These are phyloP conservation scores for Wickerhamomyces sp. DNA, from an alignment of 1,139 yeast genomes.

Conservation along the genomic window DNA sequence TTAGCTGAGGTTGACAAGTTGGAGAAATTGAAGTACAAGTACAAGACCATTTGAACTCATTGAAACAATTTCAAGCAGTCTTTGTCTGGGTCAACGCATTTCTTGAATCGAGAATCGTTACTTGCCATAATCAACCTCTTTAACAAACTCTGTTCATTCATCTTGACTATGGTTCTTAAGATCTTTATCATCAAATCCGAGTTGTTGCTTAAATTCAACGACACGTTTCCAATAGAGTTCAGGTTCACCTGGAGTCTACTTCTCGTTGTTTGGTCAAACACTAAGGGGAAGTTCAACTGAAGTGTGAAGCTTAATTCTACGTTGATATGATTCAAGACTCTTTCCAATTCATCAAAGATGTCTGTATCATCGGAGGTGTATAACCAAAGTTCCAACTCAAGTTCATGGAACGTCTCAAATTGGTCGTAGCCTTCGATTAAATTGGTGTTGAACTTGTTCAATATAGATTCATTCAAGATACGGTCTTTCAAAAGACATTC, in stretches of 20 bases:
- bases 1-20: conserved; percentile 6
- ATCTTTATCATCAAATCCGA: conserved; percentile 1
- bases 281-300: conserved; percentile 1
- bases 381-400: not conserved
- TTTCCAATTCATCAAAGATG: not conserved
- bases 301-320: not conserved
- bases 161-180: not conserved
- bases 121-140: not conserved
- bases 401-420: not conserved
- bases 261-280: not conserved
- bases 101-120: not conserved
- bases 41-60: conserved; percentile 7
- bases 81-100: not conserved
- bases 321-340: not conserved
- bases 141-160: not conserved
- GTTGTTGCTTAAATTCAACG: not conserved
- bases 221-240: conserved; percentile 1
- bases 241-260: not conserved
- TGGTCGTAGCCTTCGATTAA: conserved; percentile 1
- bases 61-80: not conserved
- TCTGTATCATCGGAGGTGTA: not conserved
- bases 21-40: conserved; percentile 12
- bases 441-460: conserved; percentile 1
- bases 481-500: conserved; percentile 1
- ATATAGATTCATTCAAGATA: not conserved